Base-by-base conservation (phyloP, 2,329 filamentous ascomycete genomes). In the Cercospora nicotianae region DNA sequence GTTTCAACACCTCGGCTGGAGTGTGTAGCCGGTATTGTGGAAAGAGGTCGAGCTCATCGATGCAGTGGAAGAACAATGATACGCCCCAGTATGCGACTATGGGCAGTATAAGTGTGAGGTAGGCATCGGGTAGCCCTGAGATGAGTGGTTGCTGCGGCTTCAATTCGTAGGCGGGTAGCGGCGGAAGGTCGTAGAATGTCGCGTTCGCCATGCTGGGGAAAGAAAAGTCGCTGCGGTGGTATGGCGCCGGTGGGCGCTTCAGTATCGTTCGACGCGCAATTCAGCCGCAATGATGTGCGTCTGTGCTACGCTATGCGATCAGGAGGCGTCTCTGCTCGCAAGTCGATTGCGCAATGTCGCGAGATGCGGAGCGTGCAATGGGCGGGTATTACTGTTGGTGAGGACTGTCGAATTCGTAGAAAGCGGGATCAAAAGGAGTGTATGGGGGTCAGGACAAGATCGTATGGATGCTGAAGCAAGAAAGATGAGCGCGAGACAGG, bases 1-100 rank as follows among this genome's bases (percentile, higher is more conserved):
- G 88, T 79, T 92, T 92, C 48, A 89, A 79, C 70, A 98, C 91
- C 80, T 98, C 94, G 63, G 93, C 93, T 13, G 95, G 95, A 0
- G 95, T 98, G 81, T 99, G 95, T 51, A 99, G 85, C 70, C 95
- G 91, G 81, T 98, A 97, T 75, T 96, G 88, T 18, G 94, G 90
- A 79, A 94, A 96, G 42, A 94, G 83, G 79, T 97, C 92, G 81
- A 90, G 89, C 67, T 89, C 84, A 81, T 99, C 95, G 76, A 98
- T 89, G 73, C 89, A 77, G 83, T 98, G 94, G 83, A 96, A 99
- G 78, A 94, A 82, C 78, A 92, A 81, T 20, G 94, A 98, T 33
- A 96, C 82, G 23, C 83, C 81, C 95, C 95, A 99, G 85, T 99
- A 99, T 67, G 90, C 91, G 74, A 92, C 78, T 69, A 97, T 86